phyloP scores from a whole-genome alignment of 2,329 filamentous ascomycete genomes.

The Neurospora sp. region DNA sequence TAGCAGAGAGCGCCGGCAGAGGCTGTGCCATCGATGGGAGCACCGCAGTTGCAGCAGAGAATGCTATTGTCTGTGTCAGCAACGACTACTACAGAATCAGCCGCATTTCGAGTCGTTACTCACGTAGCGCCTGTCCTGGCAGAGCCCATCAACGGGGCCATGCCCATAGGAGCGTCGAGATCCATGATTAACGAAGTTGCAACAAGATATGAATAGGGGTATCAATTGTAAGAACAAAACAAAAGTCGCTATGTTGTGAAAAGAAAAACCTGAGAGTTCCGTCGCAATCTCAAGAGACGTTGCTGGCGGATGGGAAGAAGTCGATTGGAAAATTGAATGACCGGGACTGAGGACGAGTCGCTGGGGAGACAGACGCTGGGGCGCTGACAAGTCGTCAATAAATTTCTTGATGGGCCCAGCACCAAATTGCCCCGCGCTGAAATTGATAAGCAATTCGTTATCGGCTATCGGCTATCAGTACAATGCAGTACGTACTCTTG shows the following conservation, averaged over 20 bases:
- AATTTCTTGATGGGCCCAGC: conserved; percentile 10
- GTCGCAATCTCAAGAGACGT: neutral
- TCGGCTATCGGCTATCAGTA: conserved; percentile 4
- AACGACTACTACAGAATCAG: too few species aligned
- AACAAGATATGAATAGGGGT: neutral
- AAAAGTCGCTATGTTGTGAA: neutral
- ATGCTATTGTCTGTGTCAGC: conserved; percentile 44
- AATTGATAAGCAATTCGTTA: conserved; percentile 18
- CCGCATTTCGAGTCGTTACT: conserved; percentile 5
- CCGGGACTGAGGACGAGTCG: conserved; percentile 10
- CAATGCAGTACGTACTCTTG: neutral
- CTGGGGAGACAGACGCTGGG: neutral
- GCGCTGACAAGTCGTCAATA: conserved; percentile 8
- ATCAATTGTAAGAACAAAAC: neutral
- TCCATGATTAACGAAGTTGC: conserved; percentile 17
- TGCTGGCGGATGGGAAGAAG: neutral
- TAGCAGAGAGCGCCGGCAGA: conserved; percentile 83
- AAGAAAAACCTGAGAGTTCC: neutral
- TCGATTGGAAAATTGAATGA: neutral
- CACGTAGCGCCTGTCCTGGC: conserved; percentile 23
- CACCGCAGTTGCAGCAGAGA: conserved; percentile 95
- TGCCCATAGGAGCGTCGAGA: conserved; percentile 22
- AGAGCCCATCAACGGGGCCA: conserved; percentile 16
- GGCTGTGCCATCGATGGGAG: conserved; percentile 84
- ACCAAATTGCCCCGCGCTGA: conserved; percentile 17